Evolutionary conservation across 148 eudicot species (phyloP), one percentile per base, ranked within the genome.

Genomic region (Rhododendron mucronatum): DNA sequence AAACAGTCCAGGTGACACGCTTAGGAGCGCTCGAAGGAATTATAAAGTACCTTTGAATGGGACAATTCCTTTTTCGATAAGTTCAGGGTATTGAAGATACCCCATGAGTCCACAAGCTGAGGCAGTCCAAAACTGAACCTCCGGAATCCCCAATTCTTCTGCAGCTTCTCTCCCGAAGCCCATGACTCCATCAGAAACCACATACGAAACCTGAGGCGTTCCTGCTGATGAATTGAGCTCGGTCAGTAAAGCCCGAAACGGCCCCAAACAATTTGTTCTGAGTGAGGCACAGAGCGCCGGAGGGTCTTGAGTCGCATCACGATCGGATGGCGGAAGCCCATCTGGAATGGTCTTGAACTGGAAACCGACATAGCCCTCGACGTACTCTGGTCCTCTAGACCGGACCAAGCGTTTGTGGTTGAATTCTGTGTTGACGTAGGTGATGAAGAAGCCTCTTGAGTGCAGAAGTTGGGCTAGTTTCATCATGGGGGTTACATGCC

Each of bases 71-170:
- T 59, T 67, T 28, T 20, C 20, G 78, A 83, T 10, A 37, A 83
- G 44, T 83, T 83, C 47, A 16, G 41, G 59, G 8, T 45, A 83
- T 26, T 48, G 53, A 21, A 83, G 78, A 23, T 83, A 83, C 7
- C 85, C 85, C 61, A 83, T 67, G 59, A 83, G 47, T 21, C 78
- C 50, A 69, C 85, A 83, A 12, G 78, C 78, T 9, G 85, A 83
- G 20, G 85, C 78, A 45, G 78, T 83, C 85, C 85, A 83, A 4
- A 83, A 69, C n/a, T 83, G 85, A 47, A 47, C 85, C 59, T 83
- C 85, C 33, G 78, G 78, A 69, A 83, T n/a, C 15, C 78, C 59
- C 3, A 83, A 7, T 15, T 69, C 59, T 20, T 41, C 4, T 0
- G 85, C 85, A 12, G 85, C 85, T 69, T 83, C 15, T 1, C 71